Evolutionary conservation across 495 filamentous ascomycete genomes (phyloP).

Genomic region (Aspergillus panamensis): DNA sequence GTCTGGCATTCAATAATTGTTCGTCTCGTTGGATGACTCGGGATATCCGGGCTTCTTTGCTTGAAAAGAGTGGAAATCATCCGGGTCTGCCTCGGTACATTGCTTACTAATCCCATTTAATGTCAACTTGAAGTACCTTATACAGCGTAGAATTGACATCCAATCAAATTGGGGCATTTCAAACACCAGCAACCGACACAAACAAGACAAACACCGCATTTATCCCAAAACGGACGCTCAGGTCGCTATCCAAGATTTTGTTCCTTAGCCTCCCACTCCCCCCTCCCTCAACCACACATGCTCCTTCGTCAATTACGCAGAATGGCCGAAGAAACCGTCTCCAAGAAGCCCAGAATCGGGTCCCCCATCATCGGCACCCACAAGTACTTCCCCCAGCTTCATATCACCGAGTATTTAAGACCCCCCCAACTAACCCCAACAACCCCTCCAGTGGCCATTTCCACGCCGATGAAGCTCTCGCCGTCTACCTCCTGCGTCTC

Average conservation of each 20-base stretch:
- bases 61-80: too few species aligned
- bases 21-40: too few species aligned
- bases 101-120: too few species aligned
- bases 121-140: too few species aligned
- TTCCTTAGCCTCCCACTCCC: not conserved
- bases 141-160: too few species aligned
- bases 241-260: not conserved
- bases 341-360: slow-evolving; percentile 13
- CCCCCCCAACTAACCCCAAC: not conserved
- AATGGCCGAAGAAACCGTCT: slow-evolving; percentile 14
- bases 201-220: too few species aligned
- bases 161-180: too few species aligned
- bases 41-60: too few species aligned
- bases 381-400: slow-evolving; percentile 6
- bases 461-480: slow-evolving; percentile 98
- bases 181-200: too few species aligned
- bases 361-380: slow-evolving; percentile 13
- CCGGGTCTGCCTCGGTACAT: too few species aligned
- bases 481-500: slow-evolving; percentile 89
- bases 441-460: slow-evolving; percentile 71
- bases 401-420: not conserved
- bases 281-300: not conserved
- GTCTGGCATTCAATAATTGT: too few species aligned
- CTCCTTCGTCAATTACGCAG: slow-evolving; percentile 2
- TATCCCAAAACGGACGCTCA: too few species aligned